Evolutionary conservation across 805 yeast species (phyloP).

Genomic region (Wickerhamiella allomyrinae): DNA sequence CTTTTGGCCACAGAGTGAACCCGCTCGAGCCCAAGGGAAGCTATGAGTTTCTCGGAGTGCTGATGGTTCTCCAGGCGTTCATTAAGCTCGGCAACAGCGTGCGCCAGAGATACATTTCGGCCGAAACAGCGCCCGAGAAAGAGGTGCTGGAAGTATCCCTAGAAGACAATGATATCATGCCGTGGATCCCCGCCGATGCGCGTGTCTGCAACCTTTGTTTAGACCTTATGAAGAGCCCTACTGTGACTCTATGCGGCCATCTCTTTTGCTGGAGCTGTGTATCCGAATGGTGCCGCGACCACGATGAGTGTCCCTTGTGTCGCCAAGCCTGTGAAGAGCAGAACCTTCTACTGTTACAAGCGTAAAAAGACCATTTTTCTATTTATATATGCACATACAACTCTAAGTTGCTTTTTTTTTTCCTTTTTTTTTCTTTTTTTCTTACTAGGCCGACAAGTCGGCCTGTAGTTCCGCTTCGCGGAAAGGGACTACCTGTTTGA

Average conservation of each 20-base stretch:
- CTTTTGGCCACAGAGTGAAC: conserved; percentile 23
- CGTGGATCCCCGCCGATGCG: conserved; percentile 55
- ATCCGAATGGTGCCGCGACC: conserved; percentile 76
- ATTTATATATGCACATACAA: background rate
- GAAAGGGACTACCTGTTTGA: no score
- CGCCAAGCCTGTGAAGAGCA: conserved; percentile 54
- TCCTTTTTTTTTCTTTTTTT: background rate
- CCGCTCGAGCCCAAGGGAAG: conserved; percentile 26
- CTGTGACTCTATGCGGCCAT: conserved; percentile 86
- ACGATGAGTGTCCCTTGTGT: conserved; percentile 85
- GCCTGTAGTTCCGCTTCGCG: no score
- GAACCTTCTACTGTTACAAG: conserved; percentile 43
- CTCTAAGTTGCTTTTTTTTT: background rate
- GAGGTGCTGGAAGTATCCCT: conserved; percentile 32
- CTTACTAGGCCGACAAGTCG: conserved; percentile 1
- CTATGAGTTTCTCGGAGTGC: conserved; percentile 56
- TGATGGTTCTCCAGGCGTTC: conserved; percentile 22
- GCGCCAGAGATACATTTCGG: conserved; percentile 7
- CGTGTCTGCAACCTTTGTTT: conserved; percentile 77
- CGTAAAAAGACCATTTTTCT: background rate
- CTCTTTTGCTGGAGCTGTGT: conserved; percentile 86
- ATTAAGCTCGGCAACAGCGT: conserved; percentile 11
- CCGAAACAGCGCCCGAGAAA: conserved; percentile 5
- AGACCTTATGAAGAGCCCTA: conserved; percentile 63
- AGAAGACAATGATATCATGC: conserved; percentile 39